Conservation (phyloP, 1,284 basidiomycete genomes). For the Malassezia cuniculi region DNA sequence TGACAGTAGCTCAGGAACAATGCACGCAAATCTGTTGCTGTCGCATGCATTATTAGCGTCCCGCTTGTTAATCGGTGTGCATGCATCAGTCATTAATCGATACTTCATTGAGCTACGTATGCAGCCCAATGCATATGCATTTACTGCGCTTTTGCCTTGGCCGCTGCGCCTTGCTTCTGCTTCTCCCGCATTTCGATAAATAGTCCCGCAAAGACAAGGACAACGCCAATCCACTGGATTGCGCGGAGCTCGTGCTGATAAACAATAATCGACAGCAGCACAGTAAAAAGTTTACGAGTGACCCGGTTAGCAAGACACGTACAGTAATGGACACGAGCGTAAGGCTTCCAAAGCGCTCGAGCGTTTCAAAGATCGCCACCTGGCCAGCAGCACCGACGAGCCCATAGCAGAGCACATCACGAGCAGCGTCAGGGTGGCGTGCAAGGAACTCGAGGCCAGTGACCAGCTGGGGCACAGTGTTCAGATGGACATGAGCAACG, state of each 20-base stretch:
- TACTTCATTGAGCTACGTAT: too few species aligned
- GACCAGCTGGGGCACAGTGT: slow-evolving; percentile 49
- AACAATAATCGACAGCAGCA: slow-evolving; percentile 84
- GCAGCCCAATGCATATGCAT: too few species aligned
- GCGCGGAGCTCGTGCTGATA: slow-evolving; percentile 72
- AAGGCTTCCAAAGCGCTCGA: slow-evolving; percentile 85
- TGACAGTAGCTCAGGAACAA: too few species aligned
- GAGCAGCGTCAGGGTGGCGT: slow-evolving; percentile 63
- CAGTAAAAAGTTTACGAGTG: slow-evolving; percentile 95
- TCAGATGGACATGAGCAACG: neutral
- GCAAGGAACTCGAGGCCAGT: slow-evolving; percentile 53
- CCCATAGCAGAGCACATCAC: slow-evolving; percentile 71
- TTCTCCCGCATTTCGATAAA: slow-evolving; percentile 68
- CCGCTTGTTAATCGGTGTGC: too few species aligned
- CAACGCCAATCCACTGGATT: slow-evolving; percentile 84
- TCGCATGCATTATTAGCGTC: too few species aligned
- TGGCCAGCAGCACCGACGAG: slow-evolving; percentile 85
- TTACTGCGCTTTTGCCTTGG: slow-evolving; percentile 1
- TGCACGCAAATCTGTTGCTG: too few species aligned
- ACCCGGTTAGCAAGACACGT: slow-evolving; percentile 46
- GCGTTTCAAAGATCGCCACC: slow-evolving; percentile 94
- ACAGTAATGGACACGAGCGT: slow-evolving; percentile 51
- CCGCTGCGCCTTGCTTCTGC: slow-evolving; percentile 9
- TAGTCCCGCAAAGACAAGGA: slow-evolving; percentile 81
- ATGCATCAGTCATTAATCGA: too few species aligned